Conservation (phyloP, 2,329 filamentous ascomycete genomes). For the Aureobasidium sp. region DNA sequence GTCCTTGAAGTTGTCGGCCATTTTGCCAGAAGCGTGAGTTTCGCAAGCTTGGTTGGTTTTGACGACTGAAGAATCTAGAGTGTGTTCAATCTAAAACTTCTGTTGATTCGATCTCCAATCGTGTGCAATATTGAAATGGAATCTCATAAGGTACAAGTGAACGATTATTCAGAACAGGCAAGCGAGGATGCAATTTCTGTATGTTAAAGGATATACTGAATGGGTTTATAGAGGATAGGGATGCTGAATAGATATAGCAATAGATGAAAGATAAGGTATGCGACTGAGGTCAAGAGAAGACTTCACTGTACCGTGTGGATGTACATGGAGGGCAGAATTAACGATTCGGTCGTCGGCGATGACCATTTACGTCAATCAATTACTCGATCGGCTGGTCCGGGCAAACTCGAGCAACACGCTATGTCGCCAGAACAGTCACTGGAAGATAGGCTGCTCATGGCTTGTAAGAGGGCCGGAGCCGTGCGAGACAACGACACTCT, state of each 20-base stretch:
- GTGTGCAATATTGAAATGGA: conserved; percentile 19
- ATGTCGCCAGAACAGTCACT: background rate
- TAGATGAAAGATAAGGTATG: conserved; percentile 3
- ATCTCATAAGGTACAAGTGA: conserved; percentile 18
- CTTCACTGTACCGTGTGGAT: conserved; percentile 2
- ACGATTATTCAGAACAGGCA: background rate
- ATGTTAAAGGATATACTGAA: background rate
- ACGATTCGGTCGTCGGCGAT: conserved; percentile 10
- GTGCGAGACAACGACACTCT: background rate
- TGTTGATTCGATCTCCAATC: conserved; percentile 21
- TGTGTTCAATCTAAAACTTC: background rate
- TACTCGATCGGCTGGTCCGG: conserved; percentile 1
- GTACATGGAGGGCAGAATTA: background rate
- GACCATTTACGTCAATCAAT: conserved; percentile 7
- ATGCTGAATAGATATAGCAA: conserved; percentile 1
- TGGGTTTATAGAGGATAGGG: background rate
- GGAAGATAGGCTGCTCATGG: background rate
- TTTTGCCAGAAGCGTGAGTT: background rate
- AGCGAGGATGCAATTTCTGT: background rate
- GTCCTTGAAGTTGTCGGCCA: conserved; percentile 26
- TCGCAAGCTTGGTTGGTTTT: background rate
- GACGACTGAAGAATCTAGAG: background rate
- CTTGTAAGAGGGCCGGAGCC: conserved; percentile 5
- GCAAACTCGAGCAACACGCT: background rate
- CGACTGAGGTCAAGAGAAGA: conserved; percentile 4